phyloP scores from a whole-genome alignment of 768 basidiomycete species.

The Mycena amicta region DNA sequence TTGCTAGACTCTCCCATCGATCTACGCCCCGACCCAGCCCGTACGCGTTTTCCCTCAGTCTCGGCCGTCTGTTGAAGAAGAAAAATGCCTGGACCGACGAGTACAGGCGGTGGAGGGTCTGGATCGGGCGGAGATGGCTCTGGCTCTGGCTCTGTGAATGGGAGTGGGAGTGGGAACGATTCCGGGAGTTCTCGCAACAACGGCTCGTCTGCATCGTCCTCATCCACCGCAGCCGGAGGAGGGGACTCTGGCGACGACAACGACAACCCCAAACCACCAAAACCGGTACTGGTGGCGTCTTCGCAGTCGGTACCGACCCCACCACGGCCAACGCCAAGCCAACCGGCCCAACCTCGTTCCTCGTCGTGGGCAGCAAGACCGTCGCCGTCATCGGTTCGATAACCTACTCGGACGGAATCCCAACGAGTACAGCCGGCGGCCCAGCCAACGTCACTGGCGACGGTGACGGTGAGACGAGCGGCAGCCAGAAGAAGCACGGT shows the following conservation, averaged over 20 bases:
- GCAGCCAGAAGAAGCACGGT: conserved; percentile 8
- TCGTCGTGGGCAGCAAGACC: conserved; percentile 17
- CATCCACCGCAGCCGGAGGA: not conserved
- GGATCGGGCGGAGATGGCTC: conserved; percentile 9
- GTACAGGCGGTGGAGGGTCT: conserved; percentile 9
- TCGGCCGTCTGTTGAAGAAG: too few relatives aligned
- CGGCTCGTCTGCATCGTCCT: not conserved
- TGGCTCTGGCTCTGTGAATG: conserved; percentile 15
- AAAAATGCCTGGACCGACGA: not conserved
- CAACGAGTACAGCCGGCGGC: conserved; percentile 9
- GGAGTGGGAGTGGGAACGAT: not conserved
- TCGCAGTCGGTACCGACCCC: conserved; percentile 8
- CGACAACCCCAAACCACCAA: not conserved
- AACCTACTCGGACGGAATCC: conserved; percentile 13
- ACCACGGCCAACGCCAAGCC: not conserved
- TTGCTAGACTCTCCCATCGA: too few relatives aligned
- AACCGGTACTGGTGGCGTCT: not conserved
- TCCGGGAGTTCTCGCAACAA: conserved; percentile 5
- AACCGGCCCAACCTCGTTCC: conserved; percentile 10
- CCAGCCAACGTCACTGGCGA: conserved; percentile 7
- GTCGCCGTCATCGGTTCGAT: conserved; percentile 13
- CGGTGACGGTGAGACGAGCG: not conserved
- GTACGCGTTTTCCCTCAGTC: too few relatives aligned
- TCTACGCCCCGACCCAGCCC: too few relatives aligned
- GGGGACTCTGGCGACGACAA: not conserved